Percentiles rank a stretch among this genome's conserved stretches.
These are phyloP conservation scores for Colletotrichum euphorbiae DNA, from an alignment of 2,329 filamentous ascomycete genomes.

Conservation along the genomic window DNA sequence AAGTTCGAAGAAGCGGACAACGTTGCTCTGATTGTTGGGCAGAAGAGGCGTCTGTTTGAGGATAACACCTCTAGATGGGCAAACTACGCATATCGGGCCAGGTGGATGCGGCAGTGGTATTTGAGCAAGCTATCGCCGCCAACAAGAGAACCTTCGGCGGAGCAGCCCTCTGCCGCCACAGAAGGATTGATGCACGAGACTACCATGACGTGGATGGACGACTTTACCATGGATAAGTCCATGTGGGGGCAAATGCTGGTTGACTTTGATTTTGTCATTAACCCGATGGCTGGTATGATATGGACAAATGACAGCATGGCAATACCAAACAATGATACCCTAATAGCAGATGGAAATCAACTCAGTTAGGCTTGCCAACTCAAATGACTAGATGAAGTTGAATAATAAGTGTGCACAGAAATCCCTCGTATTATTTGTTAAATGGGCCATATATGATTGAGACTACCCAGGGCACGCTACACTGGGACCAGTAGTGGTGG, in stretches of 20 bases:
- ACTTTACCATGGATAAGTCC: constrained; percentile 19
- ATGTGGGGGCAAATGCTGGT: constrained; percentile 31
- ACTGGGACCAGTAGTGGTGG: no score
- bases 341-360: neutral
- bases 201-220: constrained; percentile 14
- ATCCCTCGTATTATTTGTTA: no score
- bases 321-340: constrained; percentile 11
- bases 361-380: no score
- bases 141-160: neutral
- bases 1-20: constrained; percentile 48
- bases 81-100: constrained; percentile 50
- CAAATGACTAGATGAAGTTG: no score
- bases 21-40: constrained; percentile 42
- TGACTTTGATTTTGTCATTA: neutral
- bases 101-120: constrained; percentile 57
- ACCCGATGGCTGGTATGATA: neutral
- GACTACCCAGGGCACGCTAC: no score
- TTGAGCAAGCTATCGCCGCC: constrained; percentile 37
- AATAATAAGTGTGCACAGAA: no score
- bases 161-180: fast-evolving
- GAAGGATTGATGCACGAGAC: neutral
- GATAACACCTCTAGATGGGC: constrained; percentile 48
- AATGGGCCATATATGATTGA: no score
- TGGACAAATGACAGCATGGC: neutral
- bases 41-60: constrained; percentile 45